Conservation (phyloP, 225 moss, liverwort and hornwort species). For the Anthoceros angustus region DNA sequence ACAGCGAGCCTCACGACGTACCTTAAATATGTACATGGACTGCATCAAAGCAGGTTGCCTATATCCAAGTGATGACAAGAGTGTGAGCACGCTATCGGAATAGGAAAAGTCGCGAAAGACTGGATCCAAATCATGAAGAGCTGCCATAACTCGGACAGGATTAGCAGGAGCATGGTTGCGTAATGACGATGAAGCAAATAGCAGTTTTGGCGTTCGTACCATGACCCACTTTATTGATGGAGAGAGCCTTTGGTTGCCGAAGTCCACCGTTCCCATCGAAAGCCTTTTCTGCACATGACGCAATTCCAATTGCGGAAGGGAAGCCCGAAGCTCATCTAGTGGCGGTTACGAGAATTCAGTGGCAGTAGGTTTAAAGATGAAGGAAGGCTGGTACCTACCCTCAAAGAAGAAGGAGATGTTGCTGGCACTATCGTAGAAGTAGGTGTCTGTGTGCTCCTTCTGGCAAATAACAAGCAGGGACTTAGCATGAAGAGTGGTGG, state of each 20-base stretch:
- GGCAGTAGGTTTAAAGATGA: too few species aligned
- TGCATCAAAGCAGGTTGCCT: constrained; percentile 72
- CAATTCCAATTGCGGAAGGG: not conserved
- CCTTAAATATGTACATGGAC: constrained; percentile 99
- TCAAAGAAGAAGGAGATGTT: constrained; percentile 95
- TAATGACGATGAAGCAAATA: not conserved
- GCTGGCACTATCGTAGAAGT: constrained; percentile 66
- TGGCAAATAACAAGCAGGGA: constrained; percentile 15
- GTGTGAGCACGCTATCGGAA: constrained; percentile 19
- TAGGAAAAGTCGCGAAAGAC: not conserved
- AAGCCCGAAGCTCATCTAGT: not conserved
- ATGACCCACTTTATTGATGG: constrained; percentile 98
- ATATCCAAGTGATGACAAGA: constrained; percentile 61
- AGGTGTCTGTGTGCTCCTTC: constrained; percentile 29
- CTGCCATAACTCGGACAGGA: not conserved
- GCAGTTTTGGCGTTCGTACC: constrained; percentile 20
- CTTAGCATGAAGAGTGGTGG: not conserved
- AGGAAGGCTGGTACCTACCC: constrained; percentile 23
- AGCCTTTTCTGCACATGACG: constrained; percentile 48
- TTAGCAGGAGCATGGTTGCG: not conserved
- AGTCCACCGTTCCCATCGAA: constrained; percentile 59
- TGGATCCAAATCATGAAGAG: constrained; percentile 3
- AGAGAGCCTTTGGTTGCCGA: constrained; percentile 62
- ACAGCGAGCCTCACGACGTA: constrained; percentile 7
- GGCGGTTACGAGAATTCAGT: not conserved